Base-by-base conservation (phyloP, 768 basidiomycete genomes). In the Boletales sp. region DNA sequence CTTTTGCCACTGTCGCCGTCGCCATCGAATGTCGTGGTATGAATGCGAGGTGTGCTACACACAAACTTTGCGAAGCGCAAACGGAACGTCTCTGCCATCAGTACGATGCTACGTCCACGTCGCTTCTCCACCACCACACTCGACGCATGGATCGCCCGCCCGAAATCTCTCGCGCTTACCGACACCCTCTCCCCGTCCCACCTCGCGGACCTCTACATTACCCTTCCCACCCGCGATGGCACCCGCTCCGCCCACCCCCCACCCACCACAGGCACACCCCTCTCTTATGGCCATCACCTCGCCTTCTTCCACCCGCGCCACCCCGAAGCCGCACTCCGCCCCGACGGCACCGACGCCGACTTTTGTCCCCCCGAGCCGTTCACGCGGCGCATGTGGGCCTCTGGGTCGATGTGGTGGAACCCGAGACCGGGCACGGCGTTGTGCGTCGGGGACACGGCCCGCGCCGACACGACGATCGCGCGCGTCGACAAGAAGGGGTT, bases 301-400 rank as follows among this genome's bases (percentile, higher is more conserved):
- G 82, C 74, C 12, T 89, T 88, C 72, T 90, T 90, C 68, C 84
- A 87, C 49, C 78, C 80, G 4, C 77, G 80, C 31, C 76, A 74
- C 33, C 78, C 86, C 0, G 85, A 87, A 60, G 44, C 61, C 12
- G 61, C 65, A 17, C 72, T 90, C 35, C 76, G 83, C 12, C 57
- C 72, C n/a, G 87, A 90, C 58, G 87, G 86, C 14, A 89, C 87
- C 12, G 87, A 87, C 46, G 73, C 77, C 1, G 81, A 84, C 42
- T 82, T 87, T 46, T 82, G 82, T 56, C 86, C 87, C 2, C 87
- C 87, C 0, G 71, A 76, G 44, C 87, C 87, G 3, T 89, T 87
- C 68, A 78, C 81, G 25, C 75, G 83, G 49, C 73, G 87, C n/a
- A 90, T 90, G 88, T 90, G 87, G 87, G 86, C 85, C 3, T 77